Evolutionary conservation across 2,329 filamentous ascomycete species (phyloP).

Genomic region (Exserohilum turcica): DNA sequence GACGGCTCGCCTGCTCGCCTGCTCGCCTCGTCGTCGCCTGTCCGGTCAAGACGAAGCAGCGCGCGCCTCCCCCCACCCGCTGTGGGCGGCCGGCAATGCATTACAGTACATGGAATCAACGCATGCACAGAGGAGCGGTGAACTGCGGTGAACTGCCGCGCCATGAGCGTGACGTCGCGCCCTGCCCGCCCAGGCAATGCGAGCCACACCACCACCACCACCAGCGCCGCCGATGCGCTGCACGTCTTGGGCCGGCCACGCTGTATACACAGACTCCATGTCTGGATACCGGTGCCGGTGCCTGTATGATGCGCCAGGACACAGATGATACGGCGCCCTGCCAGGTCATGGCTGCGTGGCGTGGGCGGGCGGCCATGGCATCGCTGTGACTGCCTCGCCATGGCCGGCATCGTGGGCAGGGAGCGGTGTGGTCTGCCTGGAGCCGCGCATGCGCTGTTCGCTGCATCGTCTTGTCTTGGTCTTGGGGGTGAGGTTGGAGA

Average conservation of each 20-base stretch:
- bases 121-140: slow-evolving; percentile 35
- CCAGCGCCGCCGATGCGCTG: no score
- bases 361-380: slow-evolving; percentile 25
- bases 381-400: slow-evolving; percentile 32
- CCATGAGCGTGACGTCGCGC: slow-evolving; percentile 35
- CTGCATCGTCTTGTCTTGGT: no score
- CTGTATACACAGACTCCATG: no score
- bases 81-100: slow-evolving; percentile 20
- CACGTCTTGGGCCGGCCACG: no score
- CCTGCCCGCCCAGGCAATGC: no score
- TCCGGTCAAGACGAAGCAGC: slow-evolving; percentile 18
- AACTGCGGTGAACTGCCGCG: slow-evolving; percentile 45
- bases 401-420: slow-evolving; percentile 41
- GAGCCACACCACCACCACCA: no score
- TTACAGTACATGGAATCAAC: slow-evolving; percentile 19
- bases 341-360: slow-evolving; percentile 17
- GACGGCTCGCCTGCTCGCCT: no score
- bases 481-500: slow-evolving; percentile 39
- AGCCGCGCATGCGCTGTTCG: slow-evolving; percentile 27
- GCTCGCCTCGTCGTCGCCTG: no score
- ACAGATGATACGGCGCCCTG: slow-evolving; percentile 19
- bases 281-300: no score
- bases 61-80: no score
- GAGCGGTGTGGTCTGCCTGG: slow-evolving; percentile 44
- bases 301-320: not conserved